Evolutionary conservation across 495 filamentous ascomycete species (phyloP), one percentile per base, ranked within the genome.

Genomic region (Letharia columbiana): DNA sequence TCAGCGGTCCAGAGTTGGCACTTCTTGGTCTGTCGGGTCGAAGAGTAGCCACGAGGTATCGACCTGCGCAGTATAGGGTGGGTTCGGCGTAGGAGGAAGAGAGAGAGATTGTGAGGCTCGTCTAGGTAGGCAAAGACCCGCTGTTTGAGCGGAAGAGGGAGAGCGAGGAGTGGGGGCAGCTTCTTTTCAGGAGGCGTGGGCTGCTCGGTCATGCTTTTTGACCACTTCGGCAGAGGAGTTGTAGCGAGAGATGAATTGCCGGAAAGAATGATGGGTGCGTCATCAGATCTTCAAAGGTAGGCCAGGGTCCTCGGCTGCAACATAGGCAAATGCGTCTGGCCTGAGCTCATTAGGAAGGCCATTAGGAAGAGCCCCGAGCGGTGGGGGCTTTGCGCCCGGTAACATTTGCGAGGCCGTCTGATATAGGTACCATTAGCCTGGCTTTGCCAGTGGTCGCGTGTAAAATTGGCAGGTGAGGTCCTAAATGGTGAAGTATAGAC

Each of bases 61-160:
- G 45, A n/a, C 45, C 1, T 20, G 10, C 45, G 20, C 8, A 49
- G 45, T 4, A 49, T 23, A 1, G 7, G 63, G 33, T 60, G 61
- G 40, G 44, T 52, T 4, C n/a, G 37, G 28, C 37, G 44, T 23
- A 63, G 61, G n/a, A 63, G 47, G n/a, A 63, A 7, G 6, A 54
- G 44, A 37, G 37, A 28, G 40, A 39, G 11, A n/a, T 52, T 18
- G 23, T 20, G 47, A 17, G 5, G 15, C 20, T 40, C 45, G 20
- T 13, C 33, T 3, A 40, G 8, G 35, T 40, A 23, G 20, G n/a
- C 23, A 35, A 40, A 52, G n/a, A 63, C 54, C 3, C 23, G 15
- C 7, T 41, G 20, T 28, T 54, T 42, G 61, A 54, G 39, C 20
- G 49, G n/a, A 3, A 52, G 44, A 37, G 28, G 45, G 3, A 63